Evolutionary conservation across 805 yeast species (phyloP).

Genomic region (Blastobotrys peoriensis): DNA sequence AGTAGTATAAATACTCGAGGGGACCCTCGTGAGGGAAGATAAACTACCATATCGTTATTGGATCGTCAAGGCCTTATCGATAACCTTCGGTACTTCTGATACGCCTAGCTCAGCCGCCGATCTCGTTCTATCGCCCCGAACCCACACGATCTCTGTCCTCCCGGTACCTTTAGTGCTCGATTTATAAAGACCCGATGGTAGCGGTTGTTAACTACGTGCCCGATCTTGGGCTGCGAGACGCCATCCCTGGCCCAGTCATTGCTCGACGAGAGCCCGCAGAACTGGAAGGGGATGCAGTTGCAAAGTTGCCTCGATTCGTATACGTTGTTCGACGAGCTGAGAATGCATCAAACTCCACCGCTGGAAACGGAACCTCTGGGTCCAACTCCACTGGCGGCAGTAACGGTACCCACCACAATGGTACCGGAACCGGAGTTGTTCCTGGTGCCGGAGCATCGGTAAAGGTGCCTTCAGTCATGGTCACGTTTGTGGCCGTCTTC

Average conservation of each 20-base stretch:
- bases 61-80: too few relatives aligned
- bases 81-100: too few relatives aligned
- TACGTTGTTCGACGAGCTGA: not conserved
- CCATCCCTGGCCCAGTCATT: not conserved
- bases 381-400: not conserved
- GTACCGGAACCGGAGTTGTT: not conserved
- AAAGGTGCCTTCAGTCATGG: not conserved
- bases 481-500: not conserved
- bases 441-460: not conserved
- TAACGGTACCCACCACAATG: too few relatives aligned
- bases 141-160: too few relatives aligned
- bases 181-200: not conserved
- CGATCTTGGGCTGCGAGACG: not conserved
- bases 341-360: not conserved
- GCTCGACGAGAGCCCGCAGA: not conserved
- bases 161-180: too few relatives aligned
- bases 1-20: too few relatives aligned
- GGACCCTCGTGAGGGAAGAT: too few relatives aligned
- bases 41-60: too few relatives aligned
- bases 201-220: not conserved
- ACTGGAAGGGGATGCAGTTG: not conserved
- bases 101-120: too few relatives aligned
- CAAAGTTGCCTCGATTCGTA: not conserved
- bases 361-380: not conserved
- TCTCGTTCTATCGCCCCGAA: too few relatives aligned